These are phyloP conservation scores for Rhizophagus prolifer DNA, from an alignment of 192 early-diverging fungal genomes.

Conservation along the genomic window DNA sequence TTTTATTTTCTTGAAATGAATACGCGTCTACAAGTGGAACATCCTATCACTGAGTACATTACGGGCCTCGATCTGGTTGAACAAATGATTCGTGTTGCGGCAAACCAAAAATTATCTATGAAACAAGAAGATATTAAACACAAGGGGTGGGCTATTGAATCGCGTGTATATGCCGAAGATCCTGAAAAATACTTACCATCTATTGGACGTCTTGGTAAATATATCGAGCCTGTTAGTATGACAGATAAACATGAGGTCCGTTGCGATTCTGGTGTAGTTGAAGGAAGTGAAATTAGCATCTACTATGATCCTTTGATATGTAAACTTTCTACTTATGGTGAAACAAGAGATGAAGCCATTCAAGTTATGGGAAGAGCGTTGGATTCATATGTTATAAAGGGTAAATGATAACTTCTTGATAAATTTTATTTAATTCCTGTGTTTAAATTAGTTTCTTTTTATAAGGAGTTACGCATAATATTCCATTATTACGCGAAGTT, in stretches of 20 bases:
- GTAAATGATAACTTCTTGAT: not conserved
- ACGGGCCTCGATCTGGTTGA: conserved; percentile 92
- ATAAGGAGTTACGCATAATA: conserved; percentile 86
- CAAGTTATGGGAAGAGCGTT: conserved; percentile 77
- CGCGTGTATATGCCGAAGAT: conserved; percentile 95
- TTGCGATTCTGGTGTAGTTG: conserved; percentile 91
- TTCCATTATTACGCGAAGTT: conserved; percentile 88
- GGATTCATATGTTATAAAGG: conserved; percentile 90
- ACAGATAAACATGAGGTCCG: conserved; percentile 61
- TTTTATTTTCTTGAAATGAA: conserved; percentile 86
- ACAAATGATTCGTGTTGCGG: conserved; percentile 93
- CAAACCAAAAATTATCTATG: conserved; percentile 67
- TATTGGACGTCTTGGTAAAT: conserved; percentile 82
- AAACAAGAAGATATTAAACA: conserved; percentile 75
- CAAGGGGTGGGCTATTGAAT: conserved; percentile 92
- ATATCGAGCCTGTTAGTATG: conserved; percentile 71
- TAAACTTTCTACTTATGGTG: conserved; percentile 86
- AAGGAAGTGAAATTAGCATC: conserved; percentile 91
- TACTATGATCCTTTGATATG: conserved; percentile 97
- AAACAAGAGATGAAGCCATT: conserved; percentile 74
- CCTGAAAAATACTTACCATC: conserved; percentile 91
- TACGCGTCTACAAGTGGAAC: conserved; percentile 78
- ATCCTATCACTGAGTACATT: conserved; percentile 76
- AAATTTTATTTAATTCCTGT: not conserved
- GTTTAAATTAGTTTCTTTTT: not conserved